Conservation (phyloP, 805 yeast genomes). For the Starmerella bombicola region DNA sequence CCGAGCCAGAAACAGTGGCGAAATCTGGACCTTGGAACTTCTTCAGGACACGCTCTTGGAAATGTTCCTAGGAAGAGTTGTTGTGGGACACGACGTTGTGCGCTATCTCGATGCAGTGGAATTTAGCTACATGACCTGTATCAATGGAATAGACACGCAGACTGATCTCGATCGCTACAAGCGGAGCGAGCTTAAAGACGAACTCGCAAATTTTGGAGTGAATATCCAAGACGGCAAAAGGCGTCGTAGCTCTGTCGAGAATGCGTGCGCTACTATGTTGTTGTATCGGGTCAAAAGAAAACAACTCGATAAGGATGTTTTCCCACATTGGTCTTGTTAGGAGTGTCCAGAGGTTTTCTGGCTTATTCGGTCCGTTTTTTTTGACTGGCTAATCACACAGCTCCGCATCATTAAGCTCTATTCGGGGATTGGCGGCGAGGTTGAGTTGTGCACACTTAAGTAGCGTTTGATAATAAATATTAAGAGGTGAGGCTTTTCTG, state of each 20-base stretch:
- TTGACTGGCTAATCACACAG: too few relatives aligned
- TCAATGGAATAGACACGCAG: conserved; percentile 71
- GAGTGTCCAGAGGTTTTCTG: too few relatives aligned
- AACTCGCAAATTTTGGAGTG: conserved; percentile 46
- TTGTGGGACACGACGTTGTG: conserved; percentile 83
- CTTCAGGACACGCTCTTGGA: conserved; percentile 44
- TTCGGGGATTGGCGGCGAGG: too few relatives aligned
- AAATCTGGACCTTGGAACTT: conserved; percentile 49
- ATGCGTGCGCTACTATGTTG: conserved; percentile 62
- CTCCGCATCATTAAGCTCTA: too few relatives aligned
- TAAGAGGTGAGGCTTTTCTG: too few relatives aligned
- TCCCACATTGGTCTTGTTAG: too few relatives aligned
- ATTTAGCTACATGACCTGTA: conserved; percentile 35
- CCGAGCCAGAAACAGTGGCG: conserved; percentile 31
- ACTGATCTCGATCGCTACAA: conserved; percentile 55
- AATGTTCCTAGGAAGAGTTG: conserved; percentile 43
- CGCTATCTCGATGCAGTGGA: conserved; percentile 57
- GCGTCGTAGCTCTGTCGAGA: conserved; percentile 83
- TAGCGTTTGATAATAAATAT: too few relatives aligned
- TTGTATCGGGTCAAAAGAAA: conserved; percentile 5
- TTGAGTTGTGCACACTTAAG: too few relatives aligned
- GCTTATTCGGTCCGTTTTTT: too few relatives aligned
- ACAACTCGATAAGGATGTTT: too few relatives aligned
- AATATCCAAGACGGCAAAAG: conserved; percentile 51
- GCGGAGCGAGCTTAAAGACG: conserved; percentile 63